Evolutionary conservation across 208 protist species (phyloP), one percentile per base, ranked within the genome.

Genomic region (Trypanosoma mega): DNA sequence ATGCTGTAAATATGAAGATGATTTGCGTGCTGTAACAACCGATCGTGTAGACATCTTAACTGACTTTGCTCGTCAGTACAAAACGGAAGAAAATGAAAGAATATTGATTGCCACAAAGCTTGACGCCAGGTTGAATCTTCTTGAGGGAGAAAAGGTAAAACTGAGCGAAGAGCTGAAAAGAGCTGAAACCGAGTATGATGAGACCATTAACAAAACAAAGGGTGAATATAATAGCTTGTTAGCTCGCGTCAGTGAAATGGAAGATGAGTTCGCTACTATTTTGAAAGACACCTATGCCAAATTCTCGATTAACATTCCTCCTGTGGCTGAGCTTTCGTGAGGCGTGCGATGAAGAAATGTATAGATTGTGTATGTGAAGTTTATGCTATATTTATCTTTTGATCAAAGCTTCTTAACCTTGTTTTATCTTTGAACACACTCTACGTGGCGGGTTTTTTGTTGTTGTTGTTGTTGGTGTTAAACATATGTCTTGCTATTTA

Each of bases 61-160:
- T 0, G 91, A 97, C 58, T 90, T 67, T 63, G 86, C 78, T n/a
- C 75, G 91, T 18, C 80, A 90, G 44, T 78, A 93, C 74, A 97
- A 94, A 58, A 78, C 70, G 3, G 80, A 82, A 7, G 87, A 97
- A 64, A 67, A 74, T 26, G 68, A 78, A 12, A 70, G 68, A 34
- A 86, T 97, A 31, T 37, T 51, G 20, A 30, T 76, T 39, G 76
- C 91, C 41, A 80, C 74, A 31, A 41, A 41, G n/a, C 50, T 94
- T 2, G 85, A 94, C 50, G 63, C 59, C 2, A 31, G 59, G 2
- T 46, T 93, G 44, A 85, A 76, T 45, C 59, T 43, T 8, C 64
- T 92, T 36, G 72, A 80, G 21, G 86, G 92, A 9, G 76, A 88
- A 41, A 85, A 90, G 44, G 34, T 69, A 14, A 79, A 72, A 29